A percentile compares a stretch with the other conserved stretches of the same genome.
Conservation (phyloP, 306 rosid species). For the Cucurbita pepo region DNA sequence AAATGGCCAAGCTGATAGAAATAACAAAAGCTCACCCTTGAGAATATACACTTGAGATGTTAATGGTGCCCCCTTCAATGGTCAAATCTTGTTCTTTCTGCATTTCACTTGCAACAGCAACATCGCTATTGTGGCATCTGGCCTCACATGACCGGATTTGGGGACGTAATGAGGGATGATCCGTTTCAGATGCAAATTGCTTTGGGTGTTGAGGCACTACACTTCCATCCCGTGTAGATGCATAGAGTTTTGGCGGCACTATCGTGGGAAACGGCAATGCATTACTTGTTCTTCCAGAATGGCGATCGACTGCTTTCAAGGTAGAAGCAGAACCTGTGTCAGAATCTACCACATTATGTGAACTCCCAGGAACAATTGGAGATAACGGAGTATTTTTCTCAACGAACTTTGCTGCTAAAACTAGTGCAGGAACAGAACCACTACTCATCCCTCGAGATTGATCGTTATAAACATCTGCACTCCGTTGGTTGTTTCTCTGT, state of each 20-base stretch:
- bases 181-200: slow-evolving; percentile 36
- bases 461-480: slow-evolving; percentile 40
- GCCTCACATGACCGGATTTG: slow-evolving; percentile 25
- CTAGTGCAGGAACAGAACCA: slow-evolving; percentile 39
- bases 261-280: slow-evolving; percentile 36
- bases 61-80: slow-evolving; percentile 75
- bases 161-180: slow-evolving; percentile 27
- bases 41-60: slow-evolving; percentile 82
- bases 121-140: slow-evolving; percentile 18
- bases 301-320: slow-evolving; percentile 39
- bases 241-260: slow-evolving; percentile 39
- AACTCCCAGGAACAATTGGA: slow-evolving; percentile 34
- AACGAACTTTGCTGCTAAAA: slow-evolving; percentile 41
- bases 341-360: slow-evolving; percentile 34
- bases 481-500: slow-evolving; percentile 54
- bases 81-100: slow-evolving; percentile 64
- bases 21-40: slow-evolving; percentile 54
- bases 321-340: slow-evolving; percentile 43
- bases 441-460: slow-evolving; percentile 33
- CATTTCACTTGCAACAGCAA: slow-evolving; percentile 36
- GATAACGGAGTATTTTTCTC: slow-evolving; percentile 38
- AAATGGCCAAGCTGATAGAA: background rate
- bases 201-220: slow-evolving; percentile 35
- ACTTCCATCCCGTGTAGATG: slow-evolving; percentile 24
- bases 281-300: slow-evolving; percentile 32